phyloP scores from a whole-genome alignment of 2,329 filamentous ascomycete genomes.

The Ophiostoma himal-ulmi region DNA sequence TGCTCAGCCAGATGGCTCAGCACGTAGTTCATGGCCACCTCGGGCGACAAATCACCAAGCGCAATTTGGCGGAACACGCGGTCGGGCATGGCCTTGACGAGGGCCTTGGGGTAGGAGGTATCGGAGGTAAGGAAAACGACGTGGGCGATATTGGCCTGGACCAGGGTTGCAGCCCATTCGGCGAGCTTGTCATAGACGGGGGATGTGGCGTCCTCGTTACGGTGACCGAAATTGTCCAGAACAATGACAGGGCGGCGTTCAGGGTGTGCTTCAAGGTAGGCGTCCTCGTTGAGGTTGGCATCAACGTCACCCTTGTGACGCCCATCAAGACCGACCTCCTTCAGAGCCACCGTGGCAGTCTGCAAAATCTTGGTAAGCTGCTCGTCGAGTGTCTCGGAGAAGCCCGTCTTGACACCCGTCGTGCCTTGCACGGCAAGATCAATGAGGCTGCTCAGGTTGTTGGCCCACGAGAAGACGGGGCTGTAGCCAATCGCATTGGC shows the following conservation, averaged over 20 bases:
- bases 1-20: conserved; percentile 65
- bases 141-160: conserved; percentile 83
- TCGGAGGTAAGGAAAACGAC: conserved; percentile 93
- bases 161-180: conserved; percentile 83
- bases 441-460: conserved; percentile 85
- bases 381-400: conserved; percentile 85
- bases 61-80: conserved; percentile 82
- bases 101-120: conserved; percentile 77
- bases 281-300: conserved; percentile 66
- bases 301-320: conserved; percentile 55
- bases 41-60: conserved; percentile 77
- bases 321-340: conserved; percentile 64
- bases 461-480: conserved; percentile 94
- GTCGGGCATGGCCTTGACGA: conserved; percentile 83
- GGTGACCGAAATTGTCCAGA: conserved; percentile 87
- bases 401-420: conserved; percentile 88
- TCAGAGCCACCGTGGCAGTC: conserved; percentile 73
- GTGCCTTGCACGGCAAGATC: conserved; percentile 91
- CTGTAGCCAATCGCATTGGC: conserved; percentile 82
- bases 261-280: conserved; percentile 83
- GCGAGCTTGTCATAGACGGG: conserved; percentile 74
- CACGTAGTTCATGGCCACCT: conserved; percentile 87
- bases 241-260: conserved; percentile 77
- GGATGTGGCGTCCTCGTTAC: conserved; percentile 55
- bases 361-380: conserved; percentile 86